phyloP scores from a whole-genome alignment of 1,284 basidiomycete genomes.

The Malassezia slooffiae region DNA sequence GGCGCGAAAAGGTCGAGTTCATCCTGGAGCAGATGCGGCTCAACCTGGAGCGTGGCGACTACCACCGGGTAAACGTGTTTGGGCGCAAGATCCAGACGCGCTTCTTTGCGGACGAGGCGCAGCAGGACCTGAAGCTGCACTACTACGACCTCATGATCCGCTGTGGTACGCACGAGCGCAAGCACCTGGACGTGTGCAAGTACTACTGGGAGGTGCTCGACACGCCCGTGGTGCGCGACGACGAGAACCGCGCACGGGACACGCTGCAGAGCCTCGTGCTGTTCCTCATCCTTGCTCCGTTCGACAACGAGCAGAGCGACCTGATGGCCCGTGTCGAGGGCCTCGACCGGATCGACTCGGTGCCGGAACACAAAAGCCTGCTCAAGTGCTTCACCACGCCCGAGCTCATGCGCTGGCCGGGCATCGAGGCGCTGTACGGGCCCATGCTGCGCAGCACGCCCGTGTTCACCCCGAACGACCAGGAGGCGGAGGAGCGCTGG shows the following conservation, averaged over 20 bases:
- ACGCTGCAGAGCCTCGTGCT: constrained; percentile 65
- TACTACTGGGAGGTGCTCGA: constrained; percentile 95
- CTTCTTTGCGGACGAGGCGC: constrained; percentile 76
- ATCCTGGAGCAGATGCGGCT: constrained; percentile 96
- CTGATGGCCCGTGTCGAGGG: constrained; percentile 77
- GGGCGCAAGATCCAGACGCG: constrained; percentile 87
- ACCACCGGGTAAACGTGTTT: constrained; percentile 81
- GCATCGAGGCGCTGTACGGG: constrained; percentile 83
- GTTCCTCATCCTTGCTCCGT: constrained; percentile 82
- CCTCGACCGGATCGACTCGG: constrained; percentile 58
- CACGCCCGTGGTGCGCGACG: constrained; percentile 77
- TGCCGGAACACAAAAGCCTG: constrained; percentile 81
- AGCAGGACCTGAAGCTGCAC: constrained; percentile 87
- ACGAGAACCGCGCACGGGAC: constrained; percentile 25
- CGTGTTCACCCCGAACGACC: constrained; percentile 57
- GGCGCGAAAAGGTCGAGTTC: constrained; percentile 94
- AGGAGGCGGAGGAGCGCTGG: constrained; percentile 65
- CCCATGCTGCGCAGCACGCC: constrained; percentile 66
- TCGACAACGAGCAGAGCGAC: constrained; percentile 94
- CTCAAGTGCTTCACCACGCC: constrained; percentile 91
- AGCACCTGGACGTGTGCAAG: constrained; percentile 86
- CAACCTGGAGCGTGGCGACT: constrained; percentile 64
- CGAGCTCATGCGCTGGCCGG: constrained; percentile 96
- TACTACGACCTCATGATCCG: constrained; percentile 95
- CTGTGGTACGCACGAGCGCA: constrained; percentile 69